Percentiles rank a stretch among this genome's conserved stretches.
phyloP scores from a whole-genome alignment of 345 rosid species.

The Eucalyptus urophylla region DNA sequence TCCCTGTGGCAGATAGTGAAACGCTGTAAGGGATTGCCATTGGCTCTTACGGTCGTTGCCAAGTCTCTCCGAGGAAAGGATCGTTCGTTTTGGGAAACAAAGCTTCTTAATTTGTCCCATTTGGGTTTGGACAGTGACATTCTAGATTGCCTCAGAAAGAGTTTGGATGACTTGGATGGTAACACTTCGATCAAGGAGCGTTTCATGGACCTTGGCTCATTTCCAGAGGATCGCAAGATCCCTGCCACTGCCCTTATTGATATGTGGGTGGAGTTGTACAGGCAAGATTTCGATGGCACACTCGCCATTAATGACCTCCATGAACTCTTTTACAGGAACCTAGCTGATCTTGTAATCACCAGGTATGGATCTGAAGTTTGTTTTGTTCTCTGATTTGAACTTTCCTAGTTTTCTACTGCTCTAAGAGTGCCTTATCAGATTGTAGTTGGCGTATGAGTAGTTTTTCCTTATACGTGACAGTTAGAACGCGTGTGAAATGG shows the following conservation, averaged over 20 bases:
- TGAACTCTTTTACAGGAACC: slow-evolving; percentile 27
- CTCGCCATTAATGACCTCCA: background rate
- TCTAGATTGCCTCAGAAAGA: slow-evolving; percentile 26
- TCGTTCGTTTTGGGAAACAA: background rate
- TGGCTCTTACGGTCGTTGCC: background rate
- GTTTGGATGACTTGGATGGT: slow-evolving; percentile 20
- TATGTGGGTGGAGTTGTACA: too few relatives aligned
- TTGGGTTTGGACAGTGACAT: slow-evolving; percentile 5
- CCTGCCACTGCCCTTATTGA: too few relatives aligned
- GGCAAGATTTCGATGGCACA: background rate
- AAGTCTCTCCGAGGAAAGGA: slow-evolving; percentile 1
- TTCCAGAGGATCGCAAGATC: slow-evolving; percentile 26
- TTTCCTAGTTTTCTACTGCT: background rate
- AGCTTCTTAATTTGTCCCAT: background rate
- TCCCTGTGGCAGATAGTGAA: background rate
- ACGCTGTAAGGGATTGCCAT: background rate
- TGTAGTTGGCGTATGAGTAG: background rate
- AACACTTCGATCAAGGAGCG: slow-evolving; percentile 11
- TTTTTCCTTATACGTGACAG: background rate
- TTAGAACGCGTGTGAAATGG: too few relatives aligned
- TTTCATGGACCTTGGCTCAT: slow-evolving; percentile 46
- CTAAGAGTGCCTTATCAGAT: background rate
- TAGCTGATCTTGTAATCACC: slow-evolving; percentile 5
- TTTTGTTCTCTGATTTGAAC: background rate
- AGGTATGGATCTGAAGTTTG: slow-evolving; percentile 12